Conservation (phyloP, 176 grass and related monocot species). For the Oryza glumipatula region DNA sequence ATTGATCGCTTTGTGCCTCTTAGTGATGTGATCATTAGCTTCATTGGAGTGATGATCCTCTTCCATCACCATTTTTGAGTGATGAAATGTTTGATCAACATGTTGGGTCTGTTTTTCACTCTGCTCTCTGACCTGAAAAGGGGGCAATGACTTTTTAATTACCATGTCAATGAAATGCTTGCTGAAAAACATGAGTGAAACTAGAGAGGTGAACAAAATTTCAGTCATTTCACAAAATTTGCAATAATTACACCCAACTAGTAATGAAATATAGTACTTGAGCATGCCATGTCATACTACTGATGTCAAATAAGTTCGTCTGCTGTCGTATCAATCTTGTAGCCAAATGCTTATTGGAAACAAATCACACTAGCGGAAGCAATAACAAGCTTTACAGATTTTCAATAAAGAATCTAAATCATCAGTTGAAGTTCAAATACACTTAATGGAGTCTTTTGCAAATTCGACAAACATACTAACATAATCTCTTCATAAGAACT, state of each 20-base stretch:
- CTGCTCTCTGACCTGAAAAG: slow-evolving; percentile 18
- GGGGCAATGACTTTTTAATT: background rate
- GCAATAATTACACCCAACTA: background rate
- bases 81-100: background rate
- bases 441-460: background rate
- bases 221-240: background rate
- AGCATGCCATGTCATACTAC: background rate
- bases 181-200: background rate
- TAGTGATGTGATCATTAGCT: slow-evolving; percentile 4
- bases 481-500: background rate
- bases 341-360: background rate
- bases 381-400: background rate
- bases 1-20: slow-evolving; percentile 7
- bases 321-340: background rate
- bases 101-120: background rate
- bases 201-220: background rate
- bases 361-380: background rate
- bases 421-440: slow-evolving; percentile 23
- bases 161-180: background rate
- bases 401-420: background rate
- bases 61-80: slow-evolving; percentile 23
- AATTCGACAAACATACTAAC: slow-evolving; percentile 2
- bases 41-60: background rate
- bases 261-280: background rate
- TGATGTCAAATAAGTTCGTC: background rate